Evolutionary conservation across 2,329 filamentous ascomycete genomes (phyloP), one percentile per base, ranked within the genome.

Genomic region (Phialemonium atrogriseum): DNA sequence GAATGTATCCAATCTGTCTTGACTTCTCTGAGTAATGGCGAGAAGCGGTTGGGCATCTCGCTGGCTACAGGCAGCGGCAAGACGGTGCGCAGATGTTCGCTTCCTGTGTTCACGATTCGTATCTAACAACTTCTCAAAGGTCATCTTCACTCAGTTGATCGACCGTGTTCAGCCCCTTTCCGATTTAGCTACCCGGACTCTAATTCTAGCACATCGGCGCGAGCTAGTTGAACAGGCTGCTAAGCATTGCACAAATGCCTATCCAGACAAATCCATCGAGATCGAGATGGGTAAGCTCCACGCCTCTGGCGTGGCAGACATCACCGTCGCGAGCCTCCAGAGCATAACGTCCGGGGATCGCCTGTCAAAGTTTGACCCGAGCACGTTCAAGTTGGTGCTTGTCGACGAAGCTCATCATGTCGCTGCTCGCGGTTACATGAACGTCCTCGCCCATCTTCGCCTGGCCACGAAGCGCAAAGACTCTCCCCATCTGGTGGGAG

Each of bases 321-420:
- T 98, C 44, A 95, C 89, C 7, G 71, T 98, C 31, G 91, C 89
- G 26, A 95, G 89, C 20, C 71, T 98, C 21, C 79, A 82, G 49
- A 95, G 85, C 54, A 77, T 98, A 45, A 75, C 70, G 7, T 93
- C 84, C 5, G 73, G 75, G 10, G 73, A 80, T 32, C 74, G 91
- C 2, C 68, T 96, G n/a, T 51, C 56, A 21, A 95, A 94, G 51
- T 96, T 89, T 47, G 75, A 93, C 43, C 83, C 87, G 0, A 56
- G 55, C 0, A 65, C 64, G 7, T 96, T 89, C 66, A 98, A 98
- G 58, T 73, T 98, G 0, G 64, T 98, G 0, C 69, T 98, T 3
- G 89, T 98, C 4, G 91, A 98, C 43, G 91, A 98, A 58, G 91
- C 89, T 5, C 91, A 98, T 54, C 91, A 98, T 56, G 94, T 96